Evolutionary conservation across 2,329 filamentous ascomycete genomes (phyloP), one percentile per base, ranked within the genome.

Genomic region (Colletotrichum australisinense): DNA sequence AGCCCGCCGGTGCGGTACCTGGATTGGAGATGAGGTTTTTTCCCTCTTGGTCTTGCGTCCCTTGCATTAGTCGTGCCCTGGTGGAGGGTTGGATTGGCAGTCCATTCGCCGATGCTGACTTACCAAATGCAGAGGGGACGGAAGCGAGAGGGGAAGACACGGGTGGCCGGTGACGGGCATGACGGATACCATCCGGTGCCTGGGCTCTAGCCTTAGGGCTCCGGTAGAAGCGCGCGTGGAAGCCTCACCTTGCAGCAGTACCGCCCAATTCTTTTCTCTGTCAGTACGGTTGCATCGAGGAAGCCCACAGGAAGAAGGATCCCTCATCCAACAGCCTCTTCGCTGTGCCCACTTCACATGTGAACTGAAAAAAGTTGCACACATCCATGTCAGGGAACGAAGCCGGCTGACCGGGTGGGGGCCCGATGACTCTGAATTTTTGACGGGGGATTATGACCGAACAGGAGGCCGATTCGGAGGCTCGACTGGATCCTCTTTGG

Each of bases 21-120:
- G 19, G 46, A 16, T 32, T 60, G 46, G 28, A 38, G 49, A 67
- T 55, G 66, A 69, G 58, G 28, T 55, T 64, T 69, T 72, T 72
- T 69, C 35, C 16, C 58, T 2, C 24, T 26, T 16, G 35, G 53
- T 64, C 69, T 72, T 59, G 42, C 38, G 69, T 72, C 22, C 71
- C 71, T 72, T 73, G 71, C 71, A 73, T 73, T 73, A 73, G 71
- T 35, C 42, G 19, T 59, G 38, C 57, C 57, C 56, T 72, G 67
- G 49, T 72, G 71, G 71, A 62, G 71, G 67, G 55, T 42, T 66
- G 68, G 4, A 14, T 24, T n/a, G 14, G 32, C 35, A 19, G 32
- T n/a, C 67, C 35, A 73, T 73, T 72, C 67, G 71, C 49, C 62
- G 11, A n/a, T 26, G 6, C 55, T 38, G 12, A 11, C 46, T 35